These are phyloP conservation scores for Ogataea minuta DNA, from an alignment of 805 yeast species.

Conservation along the genomic window DNA sequence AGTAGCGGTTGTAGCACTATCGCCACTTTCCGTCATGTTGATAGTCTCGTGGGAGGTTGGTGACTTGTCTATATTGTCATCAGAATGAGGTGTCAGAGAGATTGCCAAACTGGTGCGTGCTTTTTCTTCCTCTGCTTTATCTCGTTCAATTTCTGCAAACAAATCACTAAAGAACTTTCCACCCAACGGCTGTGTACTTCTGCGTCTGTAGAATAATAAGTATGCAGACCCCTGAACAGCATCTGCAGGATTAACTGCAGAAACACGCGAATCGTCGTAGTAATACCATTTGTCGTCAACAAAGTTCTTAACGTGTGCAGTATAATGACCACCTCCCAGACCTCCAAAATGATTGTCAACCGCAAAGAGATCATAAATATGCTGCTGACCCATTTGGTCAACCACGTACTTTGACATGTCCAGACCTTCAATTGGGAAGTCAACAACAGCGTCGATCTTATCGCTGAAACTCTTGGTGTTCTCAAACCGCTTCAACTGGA, in stretches of 20 bases:
- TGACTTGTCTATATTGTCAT: constrained; percentile 8
- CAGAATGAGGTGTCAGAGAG: not conserved
- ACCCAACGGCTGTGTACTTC: constrained; percentile 44
- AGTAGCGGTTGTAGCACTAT: constrained; percentile 6
- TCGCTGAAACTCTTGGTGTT: constrained; percentile 83
- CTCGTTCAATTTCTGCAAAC: constrained; percentile 38
- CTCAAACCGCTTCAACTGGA: constrained; percentile 88
- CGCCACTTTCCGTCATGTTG: constrained; percentile 2
- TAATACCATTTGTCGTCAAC: constrained; percentile 82
- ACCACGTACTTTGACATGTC: constrained; percentile 65
- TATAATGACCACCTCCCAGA: constrained; percentile 96
- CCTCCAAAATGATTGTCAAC: constrained; percentile 97
- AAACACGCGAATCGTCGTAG: constrained; percentile 81
- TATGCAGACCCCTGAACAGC: constrained; percentile 80
- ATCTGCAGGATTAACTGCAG: constrained; percentile 55
- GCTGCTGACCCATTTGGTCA: constrained; percentile 34
- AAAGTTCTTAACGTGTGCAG: constrained; percentile 82
- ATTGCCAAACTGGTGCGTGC: not conserved
- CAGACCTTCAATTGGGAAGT: constrained; percentile 81
- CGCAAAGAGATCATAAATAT: constrained; percentile 81
- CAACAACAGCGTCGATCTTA: constrained; percentile 80
- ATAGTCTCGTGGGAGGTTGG: constrained; percentile 3
- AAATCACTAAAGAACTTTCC: constrained; percentile 43
- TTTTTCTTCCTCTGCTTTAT: constrained; percentile 11
- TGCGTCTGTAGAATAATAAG: constrained; percentile 73